Conservation (phyloP, 2,329 filamentous ascomycete genomes). For the Rhinocladiella mackenziei region DNA sequence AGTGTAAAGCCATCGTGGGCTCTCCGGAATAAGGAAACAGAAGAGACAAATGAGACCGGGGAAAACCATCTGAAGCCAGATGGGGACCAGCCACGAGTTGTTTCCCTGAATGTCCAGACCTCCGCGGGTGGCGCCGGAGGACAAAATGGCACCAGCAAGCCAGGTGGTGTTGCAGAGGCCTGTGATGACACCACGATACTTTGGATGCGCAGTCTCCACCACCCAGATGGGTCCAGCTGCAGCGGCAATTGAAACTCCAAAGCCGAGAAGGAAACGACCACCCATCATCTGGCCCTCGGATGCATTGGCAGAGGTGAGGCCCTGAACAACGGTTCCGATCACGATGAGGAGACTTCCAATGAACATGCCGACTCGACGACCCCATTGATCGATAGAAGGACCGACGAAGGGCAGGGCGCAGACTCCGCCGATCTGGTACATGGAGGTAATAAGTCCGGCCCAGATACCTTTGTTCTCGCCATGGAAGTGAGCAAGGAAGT, state of each 20-base stretch:
- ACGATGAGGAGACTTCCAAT: slow-evolving; percentile 52
- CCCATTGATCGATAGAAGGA: slow-evolving; percentile 46
- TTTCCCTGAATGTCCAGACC: slow-evolving; percentile 31
- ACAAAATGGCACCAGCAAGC: slow-evolving; percentile 51
- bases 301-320: slow-evolving; percentile 40
- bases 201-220: slow-evolving; percentile 60
- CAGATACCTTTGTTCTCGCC: slow-evolving; percentile 41
- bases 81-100: slow-evolving; percentile 57
- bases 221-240: slow-evolving; percentile 61
- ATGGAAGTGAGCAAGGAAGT: slow-evolving; percentile 43
- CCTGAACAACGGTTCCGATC: slow-evolving; percentile 50
- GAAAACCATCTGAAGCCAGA: slow-evolving; percentile 50
- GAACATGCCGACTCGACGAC: slow-evolving; percentile 55
- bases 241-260: slow-evolving; percentile 57
- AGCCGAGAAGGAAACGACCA: slow-evolving; percentile 53
- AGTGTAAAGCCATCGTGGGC: slow-evolving; percentile 59
- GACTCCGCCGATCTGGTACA: slow-evolving; percentile 49
- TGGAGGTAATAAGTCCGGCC: slow-evolving; percentile 44
- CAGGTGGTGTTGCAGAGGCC: slow-evolving; percentile 55
- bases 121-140: slow-evolving; percentile 54
- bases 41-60: slow-evolving; percentile 47
- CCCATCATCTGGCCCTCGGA: slow-evolving; percentile 52
- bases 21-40: slow-evolving; percentile 57
- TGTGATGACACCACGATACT: slow-evolving; percentile 58
- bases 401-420: slow-evolving; percentile 47